A percentile compares a stretch with the other conserved stretches of the same genome.
phyloP scores from a whole-genome alignment of 2,329 filamentous ascomycete species.

The Penicillium sp. region DNA sequence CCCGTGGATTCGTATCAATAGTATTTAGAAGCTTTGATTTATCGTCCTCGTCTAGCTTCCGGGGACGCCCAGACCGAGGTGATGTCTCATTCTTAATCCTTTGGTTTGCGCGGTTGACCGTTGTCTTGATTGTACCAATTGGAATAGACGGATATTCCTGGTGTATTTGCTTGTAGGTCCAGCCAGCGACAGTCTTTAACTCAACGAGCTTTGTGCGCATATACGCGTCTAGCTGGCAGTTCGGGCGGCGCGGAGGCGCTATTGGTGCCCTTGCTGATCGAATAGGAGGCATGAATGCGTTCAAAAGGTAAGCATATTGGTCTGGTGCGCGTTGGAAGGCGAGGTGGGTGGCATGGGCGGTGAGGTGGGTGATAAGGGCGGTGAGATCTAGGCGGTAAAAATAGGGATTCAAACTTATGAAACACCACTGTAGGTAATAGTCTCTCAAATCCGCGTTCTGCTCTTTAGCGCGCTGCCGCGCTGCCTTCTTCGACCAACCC shows the following conservation, averaged over 20 bases:
- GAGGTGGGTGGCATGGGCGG: too few species aligned
- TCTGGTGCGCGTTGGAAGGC: too few species aligned
- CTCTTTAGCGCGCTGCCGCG: constrained; percentile 32
- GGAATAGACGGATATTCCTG: neutral
- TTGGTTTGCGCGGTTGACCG: neutral
- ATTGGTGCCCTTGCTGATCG: neutral
- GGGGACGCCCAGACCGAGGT: neutral
- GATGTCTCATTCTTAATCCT: neutral
- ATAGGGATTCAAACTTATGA: too few species aligned
- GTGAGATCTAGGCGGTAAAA: too few species aligned
- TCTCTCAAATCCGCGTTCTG: too few species aligned
- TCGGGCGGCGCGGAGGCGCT: neutral
- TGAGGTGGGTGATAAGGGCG: too few species aligned
- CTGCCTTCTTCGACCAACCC: constrained; percentile 23
- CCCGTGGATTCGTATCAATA: too few species aligned
- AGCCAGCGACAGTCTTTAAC: neutral
- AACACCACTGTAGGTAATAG: neutral
- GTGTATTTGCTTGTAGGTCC: neutral
- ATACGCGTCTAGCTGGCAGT: neutral
- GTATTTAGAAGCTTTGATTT: neutral
- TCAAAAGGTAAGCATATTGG: neutral
- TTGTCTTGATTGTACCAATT: neutral
- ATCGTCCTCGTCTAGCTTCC: neutral
- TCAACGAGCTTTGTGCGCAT: neutral
- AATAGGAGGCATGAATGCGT: neutral